These are phyloP conservation scores for Rhytidiadelphus loreus DNA, from an alignment of 225 moss, liverwort and hornwort genomes.

Conservation along the genomic window DNA sequence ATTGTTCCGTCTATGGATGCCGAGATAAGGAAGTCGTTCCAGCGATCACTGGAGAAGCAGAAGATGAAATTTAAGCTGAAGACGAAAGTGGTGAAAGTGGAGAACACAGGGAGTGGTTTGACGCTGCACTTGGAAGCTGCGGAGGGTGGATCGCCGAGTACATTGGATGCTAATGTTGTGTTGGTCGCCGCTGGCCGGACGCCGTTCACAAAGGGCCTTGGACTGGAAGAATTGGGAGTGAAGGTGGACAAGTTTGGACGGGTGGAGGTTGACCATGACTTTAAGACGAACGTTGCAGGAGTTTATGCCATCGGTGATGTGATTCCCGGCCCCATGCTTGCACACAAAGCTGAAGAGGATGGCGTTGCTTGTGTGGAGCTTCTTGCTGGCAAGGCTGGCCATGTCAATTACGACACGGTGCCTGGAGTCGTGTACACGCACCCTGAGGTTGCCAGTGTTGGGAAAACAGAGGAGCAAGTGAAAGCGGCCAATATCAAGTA, in stretches of 20 bases:
- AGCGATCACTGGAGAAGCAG: conserved; percentile 55
- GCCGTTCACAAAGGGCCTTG: conserved; percentile 69
- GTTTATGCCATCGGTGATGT: conserved; percentile 92
- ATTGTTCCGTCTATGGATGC: conserved; percentile 66
- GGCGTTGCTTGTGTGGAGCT: conserved; percentile 87
- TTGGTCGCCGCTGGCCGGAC: conserved; percentile 80
- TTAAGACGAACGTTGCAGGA: conserved; percentile 67
- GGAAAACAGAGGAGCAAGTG: conserved; percentile 96
- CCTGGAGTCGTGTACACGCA: conserved; percentile 97
- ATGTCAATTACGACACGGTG: conserved; percentile 92
- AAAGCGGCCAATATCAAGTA: conserved; percentile 74
- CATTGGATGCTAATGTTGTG: conserved; percentile 69
- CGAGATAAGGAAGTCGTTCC: conserved; percentile 50
- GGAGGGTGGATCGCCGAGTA: conserved; percentile 61
- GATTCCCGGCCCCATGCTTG: conserved; percentile 96
- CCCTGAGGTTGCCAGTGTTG: conserved; percentile 90
- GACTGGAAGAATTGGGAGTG: conserved; percentile 77
- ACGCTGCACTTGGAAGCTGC: conserved; percentile 68
- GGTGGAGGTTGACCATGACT: conserved; percentile 79
- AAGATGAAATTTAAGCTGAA: conserved; percentile 67
- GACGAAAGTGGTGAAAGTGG: conserved; percentile 88
- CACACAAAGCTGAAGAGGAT: conserved; percentile 97
- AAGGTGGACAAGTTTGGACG: conserved; percentile 88
- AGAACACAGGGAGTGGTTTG: conserved; percentile 40
- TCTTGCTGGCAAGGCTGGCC: conserved; percentile 85